A percentile compares a stretch with the other conserved stretches of the same genome.
Conservation (phyloP, 805 yeast genomes). For the Candida mattraensis region DNA sequence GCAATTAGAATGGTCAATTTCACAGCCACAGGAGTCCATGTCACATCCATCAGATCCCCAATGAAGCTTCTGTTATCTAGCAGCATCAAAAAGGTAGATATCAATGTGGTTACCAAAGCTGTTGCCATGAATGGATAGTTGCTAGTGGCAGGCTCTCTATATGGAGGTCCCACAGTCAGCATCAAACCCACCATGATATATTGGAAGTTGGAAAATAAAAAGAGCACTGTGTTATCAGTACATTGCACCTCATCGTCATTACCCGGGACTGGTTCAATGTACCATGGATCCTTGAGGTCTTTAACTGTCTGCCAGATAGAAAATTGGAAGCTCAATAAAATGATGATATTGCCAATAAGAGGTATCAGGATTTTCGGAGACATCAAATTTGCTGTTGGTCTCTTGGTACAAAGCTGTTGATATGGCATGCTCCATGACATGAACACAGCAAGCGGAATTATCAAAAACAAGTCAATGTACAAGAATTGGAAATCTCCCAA, state of each 20-base stretch:
- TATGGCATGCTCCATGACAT: constrained; percentile 97
- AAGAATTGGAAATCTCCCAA: constrained; percentile 96
- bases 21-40: constrained; percentile 52
- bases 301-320: constrained; percentile 58
- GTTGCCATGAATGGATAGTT: constrained; percentile 74
- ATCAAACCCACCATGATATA: constrained; percentile 81
- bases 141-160: constrained; percentile 68
- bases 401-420: constrained; percentile 54
- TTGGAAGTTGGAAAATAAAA: constrained; percentile 81
- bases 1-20: constrained; percentile 49
- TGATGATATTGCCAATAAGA: constrained; percentile 69
- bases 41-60: constrained; percentile 75
- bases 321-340: constrained; percentile 66
- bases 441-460: constrained; percentile 91
- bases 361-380: constrained; percentile 87
- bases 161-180: constrained; percentile 92
- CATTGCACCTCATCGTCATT: constrained; percentile 80
- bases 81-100: constrained; percentile 57
- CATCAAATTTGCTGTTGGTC: constrained; percentile 93
- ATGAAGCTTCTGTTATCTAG: constrained; percentile 50
- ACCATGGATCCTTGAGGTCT: constrained; percentile 63
- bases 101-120: constrained; percentile 45
- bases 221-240: constrained; percentile 86
- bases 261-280: constrained; percentile 75
- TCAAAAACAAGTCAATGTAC: constrained; percentile 87